phyloP scores from a whole-genome alignment of 1,139 yeast species.

The Pichia sp. region DNA sequence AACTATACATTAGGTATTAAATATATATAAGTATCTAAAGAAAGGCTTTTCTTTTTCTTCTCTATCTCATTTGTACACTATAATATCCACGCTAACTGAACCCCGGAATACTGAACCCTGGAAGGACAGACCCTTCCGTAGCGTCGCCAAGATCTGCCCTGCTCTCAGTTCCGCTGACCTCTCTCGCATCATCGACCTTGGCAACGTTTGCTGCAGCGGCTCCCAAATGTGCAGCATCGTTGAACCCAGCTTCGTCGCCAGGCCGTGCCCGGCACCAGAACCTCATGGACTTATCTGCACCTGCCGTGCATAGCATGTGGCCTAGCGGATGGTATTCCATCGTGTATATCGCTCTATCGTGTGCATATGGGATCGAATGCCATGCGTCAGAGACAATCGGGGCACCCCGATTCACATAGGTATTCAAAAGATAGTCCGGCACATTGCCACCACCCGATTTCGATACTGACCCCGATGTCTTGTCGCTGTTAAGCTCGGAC shows the following conservation, averaged over 20 bases:
- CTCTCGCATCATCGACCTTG: neutral
- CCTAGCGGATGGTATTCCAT: conserved; percentile 93
- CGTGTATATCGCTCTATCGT: conserved; percentile 87
- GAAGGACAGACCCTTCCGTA: conserved; percentile 10
- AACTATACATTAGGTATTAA: too few relatives aligned
- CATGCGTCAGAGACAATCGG: conserved; percentile 41
- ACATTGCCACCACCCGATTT: conserved; percentile 1
- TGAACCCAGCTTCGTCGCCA: conserved; percentile 76
- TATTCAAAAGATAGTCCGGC: conserved; percentile 7
- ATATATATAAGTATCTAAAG: neutral
- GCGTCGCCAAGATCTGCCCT: neutral
- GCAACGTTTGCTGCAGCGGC: conserved; percentile 15
- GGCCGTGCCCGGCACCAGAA: conserved; percentile 96
- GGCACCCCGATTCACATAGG: conserved; percentile 8
- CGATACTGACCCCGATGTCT: neutral
- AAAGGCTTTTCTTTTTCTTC: neutral
- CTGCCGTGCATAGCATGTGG: conserved; percentile 85
- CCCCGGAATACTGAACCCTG: conserved; percentile 27
- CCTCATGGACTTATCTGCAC: conserved; percentile 89
- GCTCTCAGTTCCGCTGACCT: neutral
- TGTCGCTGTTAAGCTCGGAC: neutral
- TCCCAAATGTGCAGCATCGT: conserved; percentile 64
- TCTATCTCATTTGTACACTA: neutral
- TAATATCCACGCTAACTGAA: conserved; percentile 11
- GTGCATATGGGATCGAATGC: conserved; percentile 83